These are phyloP conservation scores for Microdochium bolleyi DNA, from an alignment of 2,329 filamentous ascomycete species.

Conservation along the genomic window DNA sequence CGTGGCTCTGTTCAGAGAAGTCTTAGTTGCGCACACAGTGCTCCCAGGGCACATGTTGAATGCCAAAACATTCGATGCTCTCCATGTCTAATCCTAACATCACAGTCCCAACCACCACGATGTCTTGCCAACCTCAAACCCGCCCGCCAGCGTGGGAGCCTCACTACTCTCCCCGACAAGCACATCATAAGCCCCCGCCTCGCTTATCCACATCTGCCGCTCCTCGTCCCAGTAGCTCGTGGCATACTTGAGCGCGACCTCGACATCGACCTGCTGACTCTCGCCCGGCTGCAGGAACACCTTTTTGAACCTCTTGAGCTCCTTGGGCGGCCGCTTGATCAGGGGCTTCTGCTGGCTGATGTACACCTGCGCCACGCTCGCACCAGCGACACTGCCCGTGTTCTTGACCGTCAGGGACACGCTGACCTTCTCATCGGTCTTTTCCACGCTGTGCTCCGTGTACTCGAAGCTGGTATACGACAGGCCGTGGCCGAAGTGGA, in stretches of 20 bases:
- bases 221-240: constrained; percentile 56
- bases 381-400: constrained; percentile 45
- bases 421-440: constrained; percentile 16
- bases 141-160: not conserved
- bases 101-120: not conserved
- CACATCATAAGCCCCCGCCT: constrained; percentile 54
- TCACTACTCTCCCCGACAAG: constrained; percentile 38
- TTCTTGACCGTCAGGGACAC: constrained; percentile 41
- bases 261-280: constrained; percentile 38
- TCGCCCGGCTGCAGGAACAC: constrained; percentile 49
- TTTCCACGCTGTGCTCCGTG: constrained; percentile 37
- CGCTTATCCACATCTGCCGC: constrained; percentile 54
- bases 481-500: constrained; percentile 67
- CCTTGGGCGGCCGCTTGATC: constrained; percentile 60
- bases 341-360: constrained; percentile 38
- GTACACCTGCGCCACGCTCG: constrained; percentile 62
- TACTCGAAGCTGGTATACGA: constrained; percentile 66
- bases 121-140: not conserved
- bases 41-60: too few relatives aligned
- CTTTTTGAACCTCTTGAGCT: constrained; percentile 63
- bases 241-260: constrained; percentile 37
- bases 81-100: too few relatives aligned
- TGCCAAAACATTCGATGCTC: too few relatives aligned
- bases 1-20: not conserved
- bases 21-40: too few relatives aligned